These are phyloP conservation scores for Geotrichum cucujoidarum DNA, from an alignment of 1,139 yeast genomes.

Conservation along the genomic window DNA sequence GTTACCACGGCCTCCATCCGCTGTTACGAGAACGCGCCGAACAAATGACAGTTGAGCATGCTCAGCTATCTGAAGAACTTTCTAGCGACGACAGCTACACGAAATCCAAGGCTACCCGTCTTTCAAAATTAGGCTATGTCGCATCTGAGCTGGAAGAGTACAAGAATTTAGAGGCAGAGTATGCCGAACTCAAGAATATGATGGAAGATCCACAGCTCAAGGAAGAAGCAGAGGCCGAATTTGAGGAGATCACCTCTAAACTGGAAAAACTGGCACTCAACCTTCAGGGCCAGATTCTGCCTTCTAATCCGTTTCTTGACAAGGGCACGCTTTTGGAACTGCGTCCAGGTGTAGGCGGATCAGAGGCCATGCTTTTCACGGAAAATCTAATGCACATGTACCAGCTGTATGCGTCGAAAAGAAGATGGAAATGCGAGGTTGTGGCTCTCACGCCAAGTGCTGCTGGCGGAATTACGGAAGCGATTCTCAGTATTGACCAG, in stretches of 20 bases:
- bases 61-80: slow-evolving; percentile 46
- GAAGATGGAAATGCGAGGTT: slow-evolving; percentile 62
- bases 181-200: slow-evolving; percentile 37
- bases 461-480: slow-evolving; percentile 69
- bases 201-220: slow-evolving; percentile 38
- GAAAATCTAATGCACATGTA: slow-evolving; percentile 80
- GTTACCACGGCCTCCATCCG: slow-evolving; percentile 45
- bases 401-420: slow-evolving; percentile 57
- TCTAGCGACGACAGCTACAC: slow-evolving; percentile 46
- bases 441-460: slow-evolving; percentile 50
- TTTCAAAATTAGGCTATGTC: slow-evolving; percentile 52
- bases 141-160: slow-evolving; percentile 52
- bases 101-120: slow-evolving; percentile 51
- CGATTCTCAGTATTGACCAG: slow-evolving; percentile 65
- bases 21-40: slow-evolving; percentile 60
- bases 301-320: slow-evolving; percentile 72
- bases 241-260: slow-evolving; percentile 36
- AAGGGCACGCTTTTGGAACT: slow-evolving; percentile 76
- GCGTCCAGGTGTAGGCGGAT: slow-evolving; percentile 95
- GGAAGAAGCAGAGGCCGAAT: slow-evolving; percentile 45
- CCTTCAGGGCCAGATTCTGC: slow-evolving; percentile 58
- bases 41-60: slow-evolving; percentile 47
- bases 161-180: slow-evolving; percentile 32
- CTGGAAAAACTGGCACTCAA: slow-evolving; percentile 36
- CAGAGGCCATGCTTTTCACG: slow-evolving; percentile 85